Percentiles rank a stretch among this genome's conserved stretches.
Evolutionary conservation across 352 stramenopile genomes (phyloP).

Genomic region (Globisporangium camurandrum): DNA sequence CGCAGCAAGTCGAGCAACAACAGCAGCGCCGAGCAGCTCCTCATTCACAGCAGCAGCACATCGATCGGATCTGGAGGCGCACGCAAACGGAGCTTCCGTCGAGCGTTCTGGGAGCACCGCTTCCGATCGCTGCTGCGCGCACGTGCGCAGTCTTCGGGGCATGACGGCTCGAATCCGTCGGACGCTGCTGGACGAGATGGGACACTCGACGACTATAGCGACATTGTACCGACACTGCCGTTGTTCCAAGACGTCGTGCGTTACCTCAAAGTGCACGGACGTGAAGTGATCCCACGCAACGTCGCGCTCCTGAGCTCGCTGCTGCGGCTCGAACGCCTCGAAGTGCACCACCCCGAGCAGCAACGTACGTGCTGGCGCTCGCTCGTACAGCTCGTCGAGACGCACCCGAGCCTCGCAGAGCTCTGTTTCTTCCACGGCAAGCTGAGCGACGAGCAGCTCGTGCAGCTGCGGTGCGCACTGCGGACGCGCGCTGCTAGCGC

Average conservation of each 20-base stretch:
- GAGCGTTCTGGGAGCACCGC: slow-evolving; percentile 53
- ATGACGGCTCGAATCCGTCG: too few relatives aligned
- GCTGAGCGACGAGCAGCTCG: slow-evolving; percentile 34
- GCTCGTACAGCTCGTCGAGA: slow-evolving; percentile 23
- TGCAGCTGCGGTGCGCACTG: slow-evolving; percentile 27
- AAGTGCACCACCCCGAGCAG: slow-evolving; percentile 73
- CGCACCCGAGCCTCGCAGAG: slow-evolving; percentile 25
- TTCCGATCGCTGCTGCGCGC: slow-evolving; percentile 39
- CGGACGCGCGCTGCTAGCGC: background rate
- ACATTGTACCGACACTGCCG: slow-evolving; percentile 1
- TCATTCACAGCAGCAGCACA: background rate
- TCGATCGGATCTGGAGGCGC: background rate
- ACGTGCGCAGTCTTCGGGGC: slow-evolving; percentile 4
- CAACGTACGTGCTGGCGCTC: slow-evolving; percentile 41
- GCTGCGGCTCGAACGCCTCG: slow-evolving; percentile 33
- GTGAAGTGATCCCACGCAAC: slow-evolving; percentile 51
- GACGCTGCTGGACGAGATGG: too few relatives aligned
- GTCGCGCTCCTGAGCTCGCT: slow-evolving; percentile 33
- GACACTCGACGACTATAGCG: background rate
- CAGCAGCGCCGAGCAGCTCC: background rate
- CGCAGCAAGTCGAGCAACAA: slow-evolving; percentile 5
- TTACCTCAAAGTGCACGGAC: slow-evolving; percentile 50
- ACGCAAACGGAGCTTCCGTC: slow-evolving; percentile 27
- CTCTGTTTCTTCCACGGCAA: slow-evolving; percentile 74
- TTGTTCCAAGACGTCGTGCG: slow-evolving; percentile 56